Evolutionary conservation across 805 yeast genomes (phyloP).

Genomic region (Ogataea nitratoaversa): DNA sequence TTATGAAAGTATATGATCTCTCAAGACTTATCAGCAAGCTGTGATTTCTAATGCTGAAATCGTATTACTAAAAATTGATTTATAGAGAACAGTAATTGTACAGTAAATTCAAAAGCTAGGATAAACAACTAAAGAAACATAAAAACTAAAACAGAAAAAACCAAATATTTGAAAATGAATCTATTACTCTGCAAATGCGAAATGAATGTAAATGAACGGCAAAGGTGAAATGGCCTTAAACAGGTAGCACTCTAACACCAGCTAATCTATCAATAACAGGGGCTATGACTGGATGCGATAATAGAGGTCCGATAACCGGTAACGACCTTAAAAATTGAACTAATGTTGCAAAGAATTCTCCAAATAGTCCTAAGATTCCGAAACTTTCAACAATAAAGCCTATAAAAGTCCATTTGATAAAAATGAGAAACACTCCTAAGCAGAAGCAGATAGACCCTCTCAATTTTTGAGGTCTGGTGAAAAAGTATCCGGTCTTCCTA

Average conservation of each 20-base stretch:
- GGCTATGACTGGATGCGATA: slow-evolving; percentile 77
- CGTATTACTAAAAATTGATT: too few relatives aligned
- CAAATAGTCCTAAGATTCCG: slow-evolving; percentile 89
- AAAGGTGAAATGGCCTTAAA: too few relatives aligned
- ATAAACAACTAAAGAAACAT: too few relatives aligned
- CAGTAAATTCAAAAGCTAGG: too few relatives aligned
- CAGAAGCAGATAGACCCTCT: slow-evolving; percentile 81
- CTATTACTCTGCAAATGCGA: too few relatives aligned
- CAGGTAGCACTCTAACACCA: slow-evolving; percentile 65
- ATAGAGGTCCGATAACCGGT: slow-evolving; percentile 82
- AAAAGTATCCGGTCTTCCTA: slow-evolving; percentile 74
- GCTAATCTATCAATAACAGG: slow-evolving; percentile 67
- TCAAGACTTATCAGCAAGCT: too few relatives aligned
- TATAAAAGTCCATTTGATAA: slow-evolving; percentile 69
- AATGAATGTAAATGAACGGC: too few relatives aligned
- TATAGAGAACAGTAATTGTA: too few relatives aligned
- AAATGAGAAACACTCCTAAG: slow-evolving; percentile 70
- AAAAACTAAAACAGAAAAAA: too few relatives aligned
- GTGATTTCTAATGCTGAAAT: too few relatives aligned
- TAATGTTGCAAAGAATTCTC: slow-evolving; percentile 85
- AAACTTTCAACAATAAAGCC: slow-evolving; percentile 83
- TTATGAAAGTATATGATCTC: too few relatives aligned
- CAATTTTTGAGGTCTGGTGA: slow-evolving; percentile 80
- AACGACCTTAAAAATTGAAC: slow-evolving; percentile 81
- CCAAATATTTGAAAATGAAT: too few relatives aligned